phyloP scores from a whole-genome alignment of 2,329 filamentous ascomycete species.

The Cytospora piceicola region DNA sequence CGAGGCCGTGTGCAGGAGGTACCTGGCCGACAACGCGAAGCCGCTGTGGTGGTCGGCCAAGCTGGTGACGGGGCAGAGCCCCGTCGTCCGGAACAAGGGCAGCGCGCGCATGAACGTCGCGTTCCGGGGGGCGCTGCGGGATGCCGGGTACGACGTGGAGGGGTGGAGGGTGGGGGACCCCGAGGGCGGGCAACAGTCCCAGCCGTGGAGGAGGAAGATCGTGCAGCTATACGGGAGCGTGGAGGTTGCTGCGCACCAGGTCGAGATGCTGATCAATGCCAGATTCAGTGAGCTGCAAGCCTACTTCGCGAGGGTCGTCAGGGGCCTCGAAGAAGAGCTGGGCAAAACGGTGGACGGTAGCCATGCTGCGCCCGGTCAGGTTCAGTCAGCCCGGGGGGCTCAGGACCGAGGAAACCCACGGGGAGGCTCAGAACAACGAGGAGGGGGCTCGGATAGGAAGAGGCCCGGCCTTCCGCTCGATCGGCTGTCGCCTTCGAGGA shows the following conservation, averaged over 20 bases:
- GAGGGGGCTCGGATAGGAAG: background rate
- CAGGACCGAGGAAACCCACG: background rate
- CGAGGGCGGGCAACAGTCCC: background rate
- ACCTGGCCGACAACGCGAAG: conserved; percentile 12
- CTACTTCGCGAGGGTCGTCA: conserved; percentile 26
- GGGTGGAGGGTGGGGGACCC: conserved; percentile 26
- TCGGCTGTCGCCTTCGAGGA: background rate
- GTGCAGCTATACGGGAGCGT: conserved; percentile 32
- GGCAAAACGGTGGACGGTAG: background rate
- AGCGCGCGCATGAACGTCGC: conserved; percentile 30
- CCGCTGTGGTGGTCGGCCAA: conserved; percentile 21
- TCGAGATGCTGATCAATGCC: conserved; percentile 12
- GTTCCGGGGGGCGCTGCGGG: conserved; percentile 33
- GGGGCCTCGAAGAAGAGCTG: conserved; percentile 26
- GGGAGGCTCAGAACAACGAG: background rate
- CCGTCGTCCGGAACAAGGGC: conserved; percentile 21
- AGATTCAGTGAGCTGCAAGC: conserved; percentile 21
- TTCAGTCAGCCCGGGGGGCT: background rate
- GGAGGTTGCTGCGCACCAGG: conserved; percentile 23
- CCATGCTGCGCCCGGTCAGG: background rate
- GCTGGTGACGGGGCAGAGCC: background rate
- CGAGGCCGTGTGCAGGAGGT: conserved; percentile 21
- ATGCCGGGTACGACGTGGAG: conserved; percentile 32
- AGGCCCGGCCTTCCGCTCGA: background rate
- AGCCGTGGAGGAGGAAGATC: background rate